These are phyloP conservation scores for Chytriomyces hyalinus DNA, from an alignment of 192 early-diverging fungal species.

Conservation along the genomic window DNA sequence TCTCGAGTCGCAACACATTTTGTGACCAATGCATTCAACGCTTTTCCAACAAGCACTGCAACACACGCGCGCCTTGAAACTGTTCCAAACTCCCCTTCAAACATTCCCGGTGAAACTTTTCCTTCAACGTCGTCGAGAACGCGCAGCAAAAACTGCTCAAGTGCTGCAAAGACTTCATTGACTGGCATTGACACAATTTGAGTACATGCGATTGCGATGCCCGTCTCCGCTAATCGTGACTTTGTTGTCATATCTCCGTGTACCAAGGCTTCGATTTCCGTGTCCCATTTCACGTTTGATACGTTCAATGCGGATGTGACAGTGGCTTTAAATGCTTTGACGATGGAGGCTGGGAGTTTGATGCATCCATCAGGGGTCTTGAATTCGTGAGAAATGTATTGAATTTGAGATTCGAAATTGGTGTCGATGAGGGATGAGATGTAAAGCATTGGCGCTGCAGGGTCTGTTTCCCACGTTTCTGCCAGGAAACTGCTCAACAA, in stretches of 20 bases:
- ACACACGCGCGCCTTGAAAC: conserved; percentile 26
- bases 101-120: neutral
- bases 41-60: neutral
- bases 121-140: neutral
- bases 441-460: neutral
- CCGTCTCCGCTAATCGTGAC: conserved; percentile 15
- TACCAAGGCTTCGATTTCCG: conserved; percentile 15
- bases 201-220: conserved; percentile 23
- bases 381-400: conserved; percentile 19
- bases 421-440: conserved; percentile 13
- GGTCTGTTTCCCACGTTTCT: conserved; percentile 10
- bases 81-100: conserved; percentile 10
- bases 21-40: conserved; percentile 21
- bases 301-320: neutral
- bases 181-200: conserved; percentile 32
- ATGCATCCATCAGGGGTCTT: conserved; percentile 26
- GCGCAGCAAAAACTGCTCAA: conserved; percentile 5
- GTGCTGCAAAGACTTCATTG: neutral
- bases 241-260: conserved; percentile 3
- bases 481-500: conserved; percentile 3
- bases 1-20: conserved; percentile 4
- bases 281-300: conserved; percentile 11
- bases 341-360: conserved; percentile 23
- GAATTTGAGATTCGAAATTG: conserved; percentile 13
- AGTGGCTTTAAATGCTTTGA: neutral